Percentiles rank a stretch among this genome's conserved stretches.
These are phyloP conservation scores for Puccinellia tenuiflora DNA, from an alignment of 176 grass and related monocot species.

Conservation along the genomic window DNA sequence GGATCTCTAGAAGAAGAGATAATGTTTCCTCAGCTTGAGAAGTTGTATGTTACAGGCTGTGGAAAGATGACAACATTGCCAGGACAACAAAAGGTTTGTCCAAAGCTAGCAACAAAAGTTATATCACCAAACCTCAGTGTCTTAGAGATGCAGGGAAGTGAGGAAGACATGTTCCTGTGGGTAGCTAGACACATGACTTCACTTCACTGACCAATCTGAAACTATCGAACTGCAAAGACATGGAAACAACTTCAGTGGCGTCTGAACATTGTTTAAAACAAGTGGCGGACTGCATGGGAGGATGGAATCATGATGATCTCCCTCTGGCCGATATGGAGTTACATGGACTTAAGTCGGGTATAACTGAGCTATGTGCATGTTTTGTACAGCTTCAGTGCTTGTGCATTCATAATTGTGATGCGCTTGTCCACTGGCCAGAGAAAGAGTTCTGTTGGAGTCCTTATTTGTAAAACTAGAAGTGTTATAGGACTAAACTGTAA, in stretches of 20 bases:
- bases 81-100: neutral
- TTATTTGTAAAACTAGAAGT: too few relatives aligned
- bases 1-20: neutral
- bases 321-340: neutral
- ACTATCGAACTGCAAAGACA: neutral
- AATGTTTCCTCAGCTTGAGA: slow-evolving; percentile 11
- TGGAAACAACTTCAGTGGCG: neutral
- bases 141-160: neutral
- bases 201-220: neutral
- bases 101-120: neutral
- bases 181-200: neutral
- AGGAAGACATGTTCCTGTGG: neutral
- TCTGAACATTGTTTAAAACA: neutral
- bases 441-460: neutral
- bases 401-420: rapidly evolving
- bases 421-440: neutral
- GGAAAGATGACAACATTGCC: neutral
- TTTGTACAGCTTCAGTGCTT: neutral
- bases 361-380: neutral
- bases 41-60: neutral
- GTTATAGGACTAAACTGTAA: too few relatives aligned
- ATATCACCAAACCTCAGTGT: neutral
- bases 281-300: neutral
- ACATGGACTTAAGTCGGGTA: neutral
- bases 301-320: neutral